A percentile compares a stretch with the other conserved stretches of the same genome.
Evolutionary conservation across 805 yeast species (phyloP).

Genomic region (Candida mattraensis): DNA sequence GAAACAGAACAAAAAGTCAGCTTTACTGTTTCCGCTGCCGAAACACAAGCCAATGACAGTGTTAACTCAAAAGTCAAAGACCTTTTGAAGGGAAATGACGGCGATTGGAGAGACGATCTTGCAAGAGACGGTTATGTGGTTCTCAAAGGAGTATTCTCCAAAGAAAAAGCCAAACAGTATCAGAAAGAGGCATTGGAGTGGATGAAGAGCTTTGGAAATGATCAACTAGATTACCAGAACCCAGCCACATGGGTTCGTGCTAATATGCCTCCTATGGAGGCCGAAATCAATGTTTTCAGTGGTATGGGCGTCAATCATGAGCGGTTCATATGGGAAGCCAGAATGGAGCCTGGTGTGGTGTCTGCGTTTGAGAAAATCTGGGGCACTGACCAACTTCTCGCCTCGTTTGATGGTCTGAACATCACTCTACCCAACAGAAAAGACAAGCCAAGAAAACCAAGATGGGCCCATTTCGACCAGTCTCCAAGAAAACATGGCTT

Average conservation of each 20-base stretch:
- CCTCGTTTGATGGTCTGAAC: constrained; percentile 33
- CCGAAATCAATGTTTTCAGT: constrained; percentile 15
- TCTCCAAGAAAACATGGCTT: constrained; percentile 32
- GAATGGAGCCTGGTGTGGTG: constrained; percentile 29
- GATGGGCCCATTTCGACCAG: constrained; percentile 38
- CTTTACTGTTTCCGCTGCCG: too few relatives aligned
- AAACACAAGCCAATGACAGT: too few relatives aligned
- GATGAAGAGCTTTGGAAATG: constrained; percentile 20
- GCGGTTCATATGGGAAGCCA: constrained; percentile 34
- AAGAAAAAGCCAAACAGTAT: constrained; percentile 25
- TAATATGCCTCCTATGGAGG: constrained; percentile 27
- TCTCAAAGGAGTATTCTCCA: constrained; percentile 29
- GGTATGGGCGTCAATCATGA: constrained; percentile 30
- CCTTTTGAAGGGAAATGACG: too few relatives aligned
- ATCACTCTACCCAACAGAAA: constrained; percentile 29
- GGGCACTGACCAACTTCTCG: constrained; percentile 34
- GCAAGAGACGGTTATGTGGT: constrained; percentile 31
- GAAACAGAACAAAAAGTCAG: too few relatives aligned
- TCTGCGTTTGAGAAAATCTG: constrained; percentile 29
- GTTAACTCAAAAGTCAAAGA: too few relatives aligned
- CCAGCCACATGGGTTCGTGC: constrained; percentile 29
- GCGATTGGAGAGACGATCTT: constrained; percentile 34
- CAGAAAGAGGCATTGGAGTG: constrained; percentile 22
- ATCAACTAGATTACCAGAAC: constrained; percentile 25
- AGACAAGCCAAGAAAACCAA: constrained; percentile 8